These are phyloP conservation scores for Ascoidea asiatica DNA, from an alignment of 805 yeast genomes.

Conservation along the genomic window DNA sequence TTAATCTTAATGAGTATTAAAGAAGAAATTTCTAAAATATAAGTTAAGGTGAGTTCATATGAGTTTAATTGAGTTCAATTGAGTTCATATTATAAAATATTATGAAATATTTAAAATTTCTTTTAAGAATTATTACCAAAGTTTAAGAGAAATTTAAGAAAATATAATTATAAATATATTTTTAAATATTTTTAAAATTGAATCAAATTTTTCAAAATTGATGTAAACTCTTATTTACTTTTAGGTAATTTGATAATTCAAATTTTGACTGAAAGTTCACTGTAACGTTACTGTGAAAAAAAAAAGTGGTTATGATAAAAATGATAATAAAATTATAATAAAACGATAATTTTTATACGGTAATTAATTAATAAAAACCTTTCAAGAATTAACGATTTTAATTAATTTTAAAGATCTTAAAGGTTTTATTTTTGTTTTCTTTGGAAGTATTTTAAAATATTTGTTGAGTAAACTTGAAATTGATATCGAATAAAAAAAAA, in stretches of 20 bases:
- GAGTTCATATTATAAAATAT: too few relatives aligned
- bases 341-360: neutral
- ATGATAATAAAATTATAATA: neutral
- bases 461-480: neutral
- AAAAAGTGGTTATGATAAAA: neutral
- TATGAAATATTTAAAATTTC: too few relatives aligned
- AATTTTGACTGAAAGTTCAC: conserved; percentile 1
- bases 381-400: neutral
- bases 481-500: neutral
- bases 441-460: neutral
- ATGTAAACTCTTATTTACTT: neutral
- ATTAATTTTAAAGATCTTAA: neutral
- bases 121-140: too few relatives aligned
- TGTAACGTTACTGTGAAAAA: neutral
- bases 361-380: too few relatives aligned
- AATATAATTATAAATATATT: too few relatives aligned
- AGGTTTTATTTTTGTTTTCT: neutral
- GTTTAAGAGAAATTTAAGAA: too few relatives aligned
- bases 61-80: too few relatives aligned
- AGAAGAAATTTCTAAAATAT: too few relatives aligned
- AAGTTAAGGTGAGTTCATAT: too few relatives aligned
- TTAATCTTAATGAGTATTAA: too few relatives aligned
- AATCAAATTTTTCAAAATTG: neutral
- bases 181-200: neutral
- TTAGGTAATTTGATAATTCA: neutral